Evolutionary conservation across 2,329 filamentous ascomycete species (phyloP), one percentile per base, ranked within the genome.

Genomic region (Neonectria magnoliae): DNA sequence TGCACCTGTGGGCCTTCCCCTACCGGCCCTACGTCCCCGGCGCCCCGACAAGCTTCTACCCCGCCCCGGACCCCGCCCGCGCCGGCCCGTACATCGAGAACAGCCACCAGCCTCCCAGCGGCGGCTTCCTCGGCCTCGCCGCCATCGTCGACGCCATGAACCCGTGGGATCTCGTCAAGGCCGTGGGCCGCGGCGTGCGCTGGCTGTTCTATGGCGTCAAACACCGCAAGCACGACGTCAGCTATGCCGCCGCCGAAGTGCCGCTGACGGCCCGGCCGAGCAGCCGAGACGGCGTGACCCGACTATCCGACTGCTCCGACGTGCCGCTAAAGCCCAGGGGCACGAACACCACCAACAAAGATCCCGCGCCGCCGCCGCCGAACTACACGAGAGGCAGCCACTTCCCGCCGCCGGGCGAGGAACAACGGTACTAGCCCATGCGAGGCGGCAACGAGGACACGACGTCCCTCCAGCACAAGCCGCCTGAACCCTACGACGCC

Each of bases 1-100:
- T 97, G 57, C 93, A 97, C 77, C 80, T 96, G 16, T 97, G 90
- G 84, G 92, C 94, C 2, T 97, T 96, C 75, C 87, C 92, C 1
- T 96, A 90, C 83, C 84, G 85, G 60, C 89, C 89, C 1, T 97
- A 97, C 77, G 82, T 79, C 22, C 78, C 79, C 20, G 75, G 76
- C 29, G 81, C 82, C 20, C 83, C 80, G 55, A 72, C 76, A 33
- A 79, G 78, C n/a, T 84, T 81, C 62, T 87, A 86, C 65, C 84
- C 85, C 45, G 72, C 77, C 57, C 76, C 83, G 56, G 81, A 83
- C 66, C 68, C 78, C 8, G 66, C 79, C 55, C 76, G 84, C 63
- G 76, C 77, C 64, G 75, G 81, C 60, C 69, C 80, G 66, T 71
- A 80, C 71, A 75, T 77, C 64, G 73, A 84, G 77, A 85, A 84